Base-by-base conservation (phyloP, 164 flowering plant genomes). In the Santalum album region DNA sequence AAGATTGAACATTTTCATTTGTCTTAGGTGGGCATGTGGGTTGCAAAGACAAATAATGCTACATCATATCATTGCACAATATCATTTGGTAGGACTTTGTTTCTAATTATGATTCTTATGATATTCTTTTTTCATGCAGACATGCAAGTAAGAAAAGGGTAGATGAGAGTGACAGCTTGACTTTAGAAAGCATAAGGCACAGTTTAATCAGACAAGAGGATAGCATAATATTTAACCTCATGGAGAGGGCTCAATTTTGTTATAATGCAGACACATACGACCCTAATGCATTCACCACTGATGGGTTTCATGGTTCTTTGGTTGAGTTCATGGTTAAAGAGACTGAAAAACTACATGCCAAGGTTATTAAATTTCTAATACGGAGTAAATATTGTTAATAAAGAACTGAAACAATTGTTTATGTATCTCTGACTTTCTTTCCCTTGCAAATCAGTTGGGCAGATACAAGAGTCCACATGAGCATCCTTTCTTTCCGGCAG, bases 381-480 rank as follows among this genome's bases (percentile, higher is more conserved):
- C 34, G 25, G 51, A 39, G 36, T 21, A 10, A 19, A 34, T 12
- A 21, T 12, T n/a, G 25, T 12, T 20, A 10, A 22, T 0, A 15
- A 19, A n/a, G 14, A 18, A 45, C 2, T 19, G 34, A 29, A 9
- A 29, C 34, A 3, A 29, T 29, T 29, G 34, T 9, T 29, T 29
- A 3, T 29, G 4, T 3, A 29, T 10, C 53, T 27, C 44, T 60
- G 39, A 46, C 53, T 61, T 12, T 12, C 23, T 40, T 55, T 25
- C 23, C 34, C 34, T 38, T 63, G 20, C 54, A 43, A 1, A 51
- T 34, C 46, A 88, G 96, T 84, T 86, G 51, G 99, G 96, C 42
- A 71, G 96, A 70, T 92, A 81, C 77, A 77, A 72, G 55, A 84
- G 88, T 70, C 95, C 99, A 4, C 96, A 92, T 64, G 99, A 92